A percentile compares a stretch with the other conserved stretches of the same genome.
phyloP scores from a whole-genome alignment of 2,329 filamentous ascomycete genomes.

The Leptographium radiaticola region DNA sequence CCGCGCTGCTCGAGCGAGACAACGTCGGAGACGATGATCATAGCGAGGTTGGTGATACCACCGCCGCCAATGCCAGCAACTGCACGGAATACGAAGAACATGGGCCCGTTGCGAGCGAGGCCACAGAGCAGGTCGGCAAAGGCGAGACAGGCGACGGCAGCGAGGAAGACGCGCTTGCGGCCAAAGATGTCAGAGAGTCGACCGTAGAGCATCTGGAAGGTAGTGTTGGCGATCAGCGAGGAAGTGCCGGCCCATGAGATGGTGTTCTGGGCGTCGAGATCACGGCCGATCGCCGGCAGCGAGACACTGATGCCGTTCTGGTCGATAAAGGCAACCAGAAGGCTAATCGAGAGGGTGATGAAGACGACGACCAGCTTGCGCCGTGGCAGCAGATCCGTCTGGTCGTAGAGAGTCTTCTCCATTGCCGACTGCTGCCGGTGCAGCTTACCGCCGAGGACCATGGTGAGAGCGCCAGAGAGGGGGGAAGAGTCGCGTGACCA shows the following conservation, averaged over 20 bases:
- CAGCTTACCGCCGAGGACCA: neutral
- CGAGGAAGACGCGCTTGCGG: slow-evolving; percentile 43
- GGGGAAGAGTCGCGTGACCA: too few species aligned
- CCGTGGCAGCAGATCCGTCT: slow-evolving; percentile 42
- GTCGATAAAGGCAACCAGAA: slow-evolving; percentile 42
- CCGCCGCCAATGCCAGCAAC: slow-evolving; percentile 49
- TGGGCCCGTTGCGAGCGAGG: slow-evolving; percentile 37
- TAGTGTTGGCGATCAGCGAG: slow-evolving; percentile 42
- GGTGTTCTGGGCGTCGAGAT: slow-evolving; percentile 28
- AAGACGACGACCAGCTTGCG: slow-evolving; percentile 37
- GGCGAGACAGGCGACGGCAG: slow-evolving; percentile 36
- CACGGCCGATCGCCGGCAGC: slow-evolving; percentile 30
- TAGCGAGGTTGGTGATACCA: slow-evolving; percentile 43
- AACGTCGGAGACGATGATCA: slow-evolving; percentile 50
- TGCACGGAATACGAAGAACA: slow-evolving; percentile 49
- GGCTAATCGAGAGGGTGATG: slow-evolving; percentile 32
- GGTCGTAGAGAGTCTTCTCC: slow-evolving; percentile 14
- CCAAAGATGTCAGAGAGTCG: slow-evolving; percentile 48
- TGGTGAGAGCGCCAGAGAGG: neutral
- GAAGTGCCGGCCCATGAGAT: slow-evolving; percentile 44
- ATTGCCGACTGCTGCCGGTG: slow-evolving; percentile 1
- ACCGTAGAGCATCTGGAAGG: slow-evolving; percentile 53
- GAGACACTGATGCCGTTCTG: slow-evolving; percentile 40
- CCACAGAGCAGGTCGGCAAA: slow-evolving; percentile 47
- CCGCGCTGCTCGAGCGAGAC: slow-evolving; percentile 45